Evolutionary conservation across 345 rosid species (phyloP).

Genomic region (sweet orange (Citrus sinensis)): DVS_A1.0 CM039162.1:30611001-30611500

Average conservation of each 20-base stretch:
- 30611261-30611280: too few species aligned
- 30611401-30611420: constrained; percentile 75
- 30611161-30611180: neutral
- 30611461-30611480: constrained; percentile 94
- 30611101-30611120: neutral
- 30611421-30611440: constrained; percentile 68
- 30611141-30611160: neutral
- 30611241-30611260: too few species aligned
- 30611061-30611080: neutral
- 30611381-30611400: constrained; percentile 57
- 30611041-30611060: neutral
- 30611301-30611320: constrained; percentile 46
- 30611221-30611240: neutral
- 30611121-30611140: neutral
- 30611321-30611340: constrained; percentile 60
- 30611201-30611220: neutral
- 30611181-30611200: neutral
- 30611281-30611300: constrained; percentile 23
- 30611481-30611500: constrained; percentile 75
- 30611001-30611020: too few species aligned
- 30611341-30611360: constrained; percentile 44
- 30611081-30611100: neutral
- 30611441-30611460: constrained; percentile 63
- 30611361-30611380: constrained; percentile 75
- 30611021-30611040: neutral